phyloP scores from a whole-genome alignment of 805 yeast species.

The Kuraishia ogatae region DNA sequence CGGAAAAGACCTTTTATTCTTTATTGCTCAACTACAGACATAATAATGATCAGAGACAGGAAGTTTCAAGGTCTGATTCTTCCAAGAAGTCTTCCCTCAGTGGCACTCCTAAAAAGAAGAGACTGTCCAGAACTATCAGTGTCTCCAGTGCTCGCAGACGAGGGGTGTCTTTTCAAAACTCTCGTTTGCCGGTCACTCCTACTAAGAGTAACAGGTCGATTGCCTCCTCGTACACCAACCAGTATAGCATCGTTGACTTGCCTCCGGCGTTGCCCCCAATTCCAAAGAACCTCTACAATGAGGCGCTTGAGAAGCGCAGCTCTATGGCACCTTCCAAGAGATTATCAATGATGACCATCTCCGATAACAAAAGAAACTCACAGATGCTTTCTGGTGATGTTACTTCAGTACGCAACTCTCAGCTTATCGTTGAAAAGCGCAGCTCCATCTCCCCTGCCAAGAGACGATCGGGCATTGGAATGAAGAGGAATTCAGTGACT shows the following conservation, averaged over 20 bases:
- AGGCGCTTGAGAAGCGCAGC: slow-evolving; percentile 4
- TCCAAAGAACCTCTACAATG: slow-evolving; percentile 7
- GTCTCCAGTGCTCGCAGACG: slow-evolving; percentile 38
- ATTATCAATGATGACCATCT: slow-evolving; percentile 11
- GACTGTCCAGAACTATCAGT: slow-evolving; percentile 31
- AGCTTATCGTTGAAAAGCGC: slow-evolving; percentile 16
- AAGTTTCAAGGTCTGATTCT: neutral
- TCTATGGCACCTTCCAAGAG: slow-evolving; percentile 6
- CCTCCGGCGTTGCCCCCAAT: slow-evolving; percentile 6
- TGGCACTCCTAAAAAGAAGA: slow-evolving; percentile 18
- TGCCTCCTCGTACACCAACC: slow-evolving; percentile 7
- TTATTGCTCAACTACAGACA: slow-evolving; percentile 26
- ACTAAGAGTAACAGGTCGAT: slow-evolving; percentile 14
- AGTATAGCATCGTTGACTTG: neutral
- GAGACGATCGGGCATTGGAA: slow-evolving; percentile 18
- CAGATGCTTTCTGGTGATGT: slow-evolving; percentile 1
- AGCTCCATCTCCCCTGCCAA: slow-evolving; percentile 3
- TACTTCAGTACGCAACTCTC: slow-evolving; percentile 26
- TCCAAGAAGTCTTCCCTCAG: slow-evolving; percentile 3
- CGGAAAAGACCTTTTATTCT: slow-evolving; percentile 30
- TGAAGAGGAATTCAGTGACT: slow-evolving; percentile 64
- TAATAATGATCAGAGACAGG: slow-evolving; percentile 16
- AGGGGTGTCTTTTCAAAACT: slow-evolving; percentile 35
- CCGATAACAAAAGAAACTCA: slow-evolving; percentile 16
- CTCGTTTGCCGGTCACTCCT: slow-evolving; percentile 13